A percentile compares a stretch with the other conserved stretches of the same genome.
Conservation (phyloP, 2,329 filamentous ascomycete genomes). For the Septoria linicola region DNA sequence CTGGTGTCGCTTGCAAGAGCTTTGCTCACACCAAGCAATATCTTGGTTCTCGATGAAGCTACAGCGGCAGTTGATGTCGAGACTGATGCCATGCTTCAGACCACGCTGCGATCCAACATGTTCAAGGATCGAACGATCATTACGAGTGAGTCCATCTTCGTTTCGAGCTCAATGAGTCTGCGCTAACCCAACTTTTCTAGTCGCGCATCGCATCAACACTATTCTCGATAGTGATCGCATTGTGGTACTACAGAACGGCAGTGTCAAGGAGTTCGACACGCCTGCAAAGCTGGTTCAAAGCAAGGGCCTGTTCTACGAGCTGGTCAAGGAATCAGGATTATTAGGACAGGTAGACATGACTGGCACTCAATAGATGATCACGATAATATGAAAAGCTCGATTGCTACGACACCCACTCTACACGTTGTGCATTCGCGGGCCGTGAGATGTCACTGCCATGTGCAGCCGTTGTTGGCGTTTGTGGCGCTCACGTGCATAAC, state of each 20-base stretch:
- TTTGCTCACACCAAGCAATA: conserved; percentile 91
- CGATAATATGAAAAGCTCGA: neutral
- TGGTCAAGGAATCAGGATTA: conserved; percentile 88
- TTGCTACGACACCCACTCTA: neutral
- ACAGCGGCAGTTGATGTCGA: conserved; percentile 74
- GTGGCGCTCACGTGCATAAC: conserved; percentile 8
- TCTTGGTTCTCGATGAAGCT: conserved; percentile 93
- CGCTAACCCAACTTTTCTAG: conserved; percentile 19
- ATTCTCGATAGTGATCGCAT: conserved; percentile 88
- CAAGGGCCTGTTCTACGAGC: conserved; percentile 78
- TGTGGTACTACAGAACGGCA: conserved; percentile 86
- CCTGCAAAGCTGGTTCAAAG: conserved; percentile 73
- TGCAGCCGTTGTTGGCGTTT: conserved; percentile 1
- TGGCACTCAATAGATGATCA: conserved; percentile 11
- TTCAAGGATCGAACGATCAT: conserved; percentile 96
- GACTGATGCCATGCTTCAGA: conserved; percentile 64
- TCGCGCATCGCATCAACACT: conserved; percentile 97
- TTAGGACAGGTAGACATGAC: conserved; percentile 45
- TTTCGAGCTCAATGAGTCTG: neutral
- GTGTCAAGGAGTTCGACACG: conserved; percentile 89
- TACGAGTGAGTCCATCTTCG: conserved; percentile 59
- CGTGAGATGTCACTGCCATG: conserved; percentile 15
- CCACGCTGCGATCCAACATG: conserved; percentile 61
- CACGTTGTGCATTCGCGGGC: neutral
- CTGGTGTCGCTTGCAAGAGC: conserved; percentile 91